Evolutionary conservation across 768 basidiomycete species (phyloP).

Genomic region (Sporobolomyces phaffii): DNA sequence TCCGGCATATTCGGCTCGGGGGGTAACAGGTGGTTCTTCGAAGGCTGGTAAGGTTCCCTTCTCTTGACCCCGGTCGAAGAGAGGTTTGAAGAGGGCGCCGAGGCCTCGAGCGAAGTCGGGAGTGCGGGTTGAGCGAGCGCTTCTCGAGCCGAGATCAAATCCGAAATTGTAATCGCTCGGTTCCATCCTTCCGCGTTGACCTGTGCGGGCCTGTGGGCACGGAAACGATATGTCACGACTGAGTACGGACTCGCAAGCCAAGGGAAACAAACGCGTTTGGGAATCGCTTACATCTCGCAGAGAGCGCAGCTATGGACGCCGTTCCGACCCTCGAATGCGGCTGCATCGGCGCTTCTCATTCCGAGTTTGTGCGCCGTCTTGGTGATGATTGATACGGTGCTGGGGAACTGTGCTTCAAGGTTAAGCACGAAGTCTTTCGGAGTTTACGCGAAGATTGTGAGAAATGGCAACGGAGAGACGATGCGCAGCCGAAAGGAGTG

Average conservation of each 20-base stretch:
- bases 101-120: background rate
- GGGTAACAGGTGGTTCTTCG: slow-evolving; percentile 9
- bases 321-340: too few species aligned
- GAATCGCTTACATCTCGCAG: slow-evolving; percentile 20
- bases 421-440: slow-evolving; percentile 26
- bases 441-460: too few species aligned
- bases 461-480: too few species aligned
- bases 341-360: slow-evolving; percentile 14
- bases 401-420: slow-evolving; percentile 39
- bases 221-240: background rate
- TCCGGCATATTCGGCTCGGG: too few species aligned
- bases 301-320: background rate
- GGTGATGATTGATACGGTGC: slow-evolving; percentile 40
- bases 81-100: background rate
- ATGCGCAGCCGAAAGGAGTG: too few species aligned
- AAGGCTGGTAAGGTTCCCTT: slow-evolving; percentile 15
- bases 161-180: slow-evolving; percentile 28
- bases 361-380: slow-evolving; percentile 41
- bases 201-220: slow-evolving; percentile 23
- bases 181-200: slow-evolving; percentile 21
- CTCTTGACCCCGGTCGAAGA: background rate
- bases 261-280: background rate
- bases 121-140: background rate
- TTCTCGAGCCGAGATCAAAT: background rate
- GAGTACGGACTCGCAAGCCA: too few species aligned